These are phyloP conservation scores for Bacterosira constricta DNA, from an alignment of 108 stramenopile genomes.

Conservation along the genomic window DNA sequence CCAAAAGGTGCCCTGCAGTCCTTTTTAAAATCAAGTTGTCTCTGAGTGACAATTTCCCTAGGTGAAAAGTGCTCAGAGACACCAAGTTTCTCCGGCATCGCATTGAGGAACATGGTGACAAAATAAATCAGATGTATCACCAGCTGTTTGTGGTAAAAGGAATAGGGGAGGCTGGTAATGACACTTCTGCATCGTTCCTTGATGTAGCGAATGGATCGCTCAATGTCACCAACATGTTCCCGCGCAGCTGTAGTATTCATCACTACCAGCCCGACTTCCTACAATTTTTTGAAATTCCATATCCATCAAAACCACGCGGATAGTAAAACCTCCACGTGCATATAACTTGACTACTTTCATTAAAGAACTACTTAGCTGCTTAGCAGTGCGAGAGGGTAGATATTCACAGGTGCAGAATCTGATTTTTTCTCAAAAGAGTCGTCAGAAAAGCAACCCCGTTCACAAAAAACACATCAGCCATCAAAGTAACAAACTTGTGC, in stretches of 20 bases:
- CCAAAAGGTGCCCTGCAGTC: constrained; percentile 34
- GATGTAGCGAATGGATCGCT: constrained; percentile 13
- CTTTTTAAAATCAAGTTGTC: constrained; percentile 13
- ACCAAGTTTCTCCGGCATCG: constrained; percentile 25
- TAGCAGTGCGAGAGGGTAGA: constrained; percentile 14
- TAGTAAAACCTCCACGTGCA: constrained; percentile 8
- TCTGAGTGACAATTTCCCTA: constrained; percentile 6
- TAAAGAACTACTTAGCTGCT: not conserved
- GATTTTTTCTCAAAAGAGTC: constrained; percentile 29
- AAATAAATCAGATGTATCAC: constrained; percentile 18
- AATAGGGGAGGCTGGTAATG: constrained; percentile 10
- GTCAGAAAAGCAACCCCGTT: constrained; percentile 46
- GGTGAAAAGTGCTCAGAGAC: constrained; percentile 8
- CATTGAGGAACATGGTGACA: constrained; percentile 24
- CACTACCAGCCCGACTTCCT: not conserved
- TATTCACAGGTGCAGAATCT: constrained; percentile 31
- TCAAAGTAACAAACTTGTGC: constrained; percentile 27
- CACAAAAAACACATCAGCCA: constrained; percentile 42
- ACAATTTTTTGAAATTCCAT: constrained; percentile 18
- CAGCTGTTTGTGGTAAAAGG: not conserved
- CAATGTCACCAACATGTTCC: constrained; percentile 29
- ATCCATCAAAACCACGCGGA: constrained; percentile 9
- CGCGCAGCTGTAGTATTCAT: constrained; percentile 24
- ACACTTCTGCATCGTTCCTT: constrained; percentile 2
- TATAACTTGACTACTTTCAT: not conserved